Evolutionary conservation across 2,329 filamentous ascomycete species (phyloP).

Genomic region (Fusarium sp.): DNA sequence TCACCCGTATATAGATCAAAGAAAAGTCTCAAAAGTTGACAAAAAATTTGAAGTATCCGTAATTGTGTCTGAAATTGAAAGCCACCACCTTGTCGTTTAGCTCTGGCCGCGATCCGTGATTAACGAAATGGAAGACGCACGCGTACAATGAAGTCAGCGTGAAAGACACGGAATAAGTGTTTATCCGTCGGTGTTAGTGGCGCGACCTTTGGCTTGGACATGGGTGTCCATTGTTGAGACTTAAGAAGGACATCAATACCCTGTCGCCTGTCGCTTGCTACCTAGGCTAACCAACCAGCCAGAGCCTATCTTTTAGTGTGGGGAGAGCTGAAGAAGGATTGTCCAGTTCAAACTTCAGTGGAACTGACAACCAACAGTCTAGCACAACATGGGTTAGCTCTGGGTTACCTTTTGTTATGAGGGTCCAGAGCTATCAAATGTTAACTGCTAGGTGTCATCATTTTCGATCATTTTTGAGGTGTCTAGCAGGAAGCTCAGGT

Average conservation of each 20-base stretch:
- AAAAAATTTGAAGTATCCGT: not conserved
- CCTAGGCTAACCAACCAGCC: not conserved
- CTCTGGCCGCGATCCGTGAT: conserved; percentile 30
- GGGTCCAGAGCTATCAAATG: conserved; percentile 26
- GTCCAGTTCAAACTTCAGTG: conserved; percentile 26
- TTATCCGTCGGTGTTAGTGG: conserved; percentile 10
- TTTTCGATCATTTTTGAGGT: not conserved
- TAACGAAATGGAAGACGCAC: conserved; percentile 18
- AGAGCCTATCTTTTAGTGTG: conserved; percentile 24
- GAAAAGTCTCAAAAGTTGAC: not conserved
- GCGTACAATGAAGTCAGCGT: conserved; percentile 20
- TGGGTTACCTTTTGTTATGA: not conserved
- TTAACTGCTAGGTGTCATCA: conserved; percentile 26
- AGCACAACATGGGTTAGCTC: conserved; percentile 24
- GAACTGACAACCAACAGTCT: conserved; percentile 22
- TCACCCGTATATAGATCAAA: not conserved
- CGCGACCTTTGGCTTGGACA: not conserved
- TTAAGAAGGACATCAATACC: conserved; percentile 1
- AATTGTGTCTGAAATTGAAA: not conserved
- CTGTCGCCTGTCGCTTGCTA: not conserved
- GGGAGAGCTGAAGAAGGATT: conserved; percentile 11
- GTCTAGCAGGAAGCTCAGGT: not conserved
- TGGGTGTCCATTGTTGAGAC: conserved; percentile 18
- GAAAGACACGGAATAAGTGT: conserved; percentile 26
- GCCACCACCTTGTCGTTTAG: conserved; percentile 15